phyloP scores from a whole-genome alignment of 768 basidiomycete species.

The Rhizopogon sp. region DNA sequence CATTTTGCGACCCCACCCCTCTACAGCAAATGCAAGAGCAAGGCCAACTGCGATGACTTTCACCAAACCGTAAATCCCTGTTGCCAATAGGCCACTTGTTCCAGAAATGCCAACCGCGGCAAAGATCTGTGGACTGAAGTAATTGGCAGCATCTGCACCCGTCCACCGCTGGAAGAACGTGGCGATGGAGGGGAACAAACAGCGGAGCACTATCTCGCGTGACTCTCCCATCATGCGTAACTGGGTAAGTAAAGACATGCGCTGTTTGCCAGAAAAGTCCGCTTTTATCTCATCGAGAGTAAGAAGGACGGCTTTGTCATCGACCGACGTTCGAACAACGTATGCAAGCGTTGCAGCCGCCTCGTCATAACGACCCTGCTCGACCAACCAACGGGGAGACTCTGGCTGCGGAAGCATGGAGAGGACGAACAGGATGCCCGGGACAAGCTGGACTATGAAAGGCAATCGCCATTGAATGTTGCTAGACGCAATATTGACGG shows the following conservation, averaged over 20 bases:
- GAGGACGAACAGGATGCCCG: constrained; percentile 43
- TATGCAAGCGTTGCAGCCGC: constrained; percentile 38
- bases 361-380: constrained; percentile 35
- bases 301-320: constrained; percentile 29
- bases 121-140: constrained; percentile 50
- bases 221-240: constrained; percentile 40
- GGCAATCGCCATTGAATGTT: constrained; percentile 51
- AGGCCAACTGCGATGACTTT: constrained; percentile 38
- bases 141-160: constrained; percentile 51
- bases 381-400: constrained; percentile 54
- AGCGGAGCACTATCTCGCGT: constrained; percentile 33
- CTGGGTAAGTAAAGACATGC: constrained; percentile 29
- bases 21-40: constrained; percentile 40
- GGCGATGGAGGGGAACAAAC: constrained; percentile 41
- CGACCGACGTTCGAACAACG: constrained; percentile 22
- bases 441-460: constrained; percentile 47
- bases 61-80: constrained; percentile 36
- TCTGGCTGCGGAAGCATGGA: constrained; percentile 47
- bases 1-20: constrained; percentile 42
- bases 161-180: constrained; percentile 48
- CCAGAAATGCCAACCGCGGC: constrained; percentile 41
- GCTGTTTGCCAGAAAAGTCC: constrained; percentile 16
- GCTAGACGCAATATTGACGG: constrained; percentile 30
- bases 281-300: constrained; percentile 21
- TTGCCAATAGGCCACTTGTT: constrained; percentile 41